A percentile compares a stretch with the other conserved stretches of the same genome.
Conservation (phyloP, 139 green algal species). For the Pycnococcus provasolii region DNA sequence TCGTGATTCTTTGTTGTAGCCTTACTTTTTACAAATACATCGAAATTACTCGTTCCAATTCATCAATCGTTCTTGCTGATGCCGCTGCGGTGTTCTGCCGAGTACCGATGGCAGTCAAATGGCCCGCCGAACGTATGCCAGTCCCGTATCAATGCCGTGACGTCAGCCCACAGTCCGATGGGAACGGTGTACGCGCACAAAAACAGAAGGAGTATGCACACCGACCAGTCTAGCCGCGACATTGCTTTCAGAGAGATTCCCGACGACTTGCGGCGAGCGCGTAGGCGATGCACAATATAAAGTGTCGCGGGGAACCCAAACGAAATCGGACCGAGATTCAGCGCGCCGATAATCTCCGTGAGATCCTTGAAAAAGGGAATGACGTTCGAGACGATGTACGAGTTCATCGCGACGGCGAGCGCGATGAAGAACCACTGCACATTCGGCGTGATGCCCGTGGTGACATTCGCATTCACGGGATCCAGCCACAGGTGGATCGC, state of each 20-base stretch:
- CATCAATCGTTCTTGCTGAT: too few relatives aligned
- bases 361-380: not conserved
- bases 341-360: not conserved
- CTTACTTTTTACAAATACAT: too few relatives aligned
- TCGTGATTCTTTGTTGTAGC: too few relatives aligned
- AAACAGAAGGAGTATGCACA: not conserved
- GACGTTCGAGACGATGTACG: not conserved
- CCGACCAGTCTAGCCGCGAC: not conserved
- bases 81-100: too few relatives aligned
- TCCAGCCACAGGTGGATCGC: not conserved
- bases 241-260: not conserved
- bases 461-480: not conserved
- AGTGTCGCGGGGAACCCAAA: not conserved
- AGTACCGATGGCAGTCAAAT: not conserved
- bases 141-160: not conserved
- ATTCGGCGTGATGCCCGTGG: not conserved
- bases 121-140: not conserved
- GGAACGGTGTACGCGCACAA: not conserved
- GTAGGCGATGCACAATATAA: not conserved
- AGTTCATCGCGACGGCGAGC: not conserved
- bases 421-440: not conserved
- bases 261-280: not conserved
- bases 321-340: not conserved
- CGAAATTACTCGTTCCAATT: too few relatives aligned
- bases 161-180: not conserved